Percentiles rank a stretch among this genome's conserved stretches.
phyloP scores from a whole-genome alignment of 306 rosid genomes.

The Mimosa bimucronata region DNA sequence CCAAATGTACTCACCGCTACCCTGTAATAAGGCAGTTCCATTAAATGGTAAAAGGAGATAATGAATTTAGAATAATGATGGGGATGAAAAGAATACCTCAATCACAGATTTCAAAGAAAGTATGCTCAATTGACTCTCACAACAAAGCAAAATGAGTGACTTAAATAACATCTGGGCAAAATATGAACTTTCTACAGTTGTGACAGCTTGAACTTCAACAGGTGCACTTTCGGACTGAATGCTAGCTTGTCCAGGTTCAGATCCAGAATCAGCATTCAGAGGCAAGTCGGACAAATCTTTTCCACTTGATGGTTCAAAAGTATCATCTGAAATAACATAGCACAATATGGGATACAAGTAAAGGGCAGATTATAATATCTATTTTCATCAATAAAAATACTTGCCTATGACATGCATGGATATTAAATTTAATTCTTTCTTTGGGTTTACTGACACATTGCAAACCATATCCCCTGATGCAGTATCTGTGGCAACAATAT shows the following conservation, averaged over 20 bases:
- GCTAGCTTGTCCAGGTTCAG: conserved; percentile 38
- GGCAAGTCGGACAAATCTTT: conserved; percentile 40
- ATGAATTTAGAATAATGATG: conserved; percentile 33
- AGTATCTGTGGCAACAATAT: conserved; percentile 55
- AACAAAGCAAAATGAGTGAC: conserved; percentile 63
- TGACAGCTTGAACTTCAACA: conserved; percentile 45
- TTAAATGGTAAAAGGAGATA: conserved; percentile 37
- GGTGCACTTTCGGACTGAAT: conserved; percentile 51
- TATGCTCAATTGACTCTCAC: conserved; percentile 66
- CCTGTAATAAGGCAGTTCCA: conserved; percentile 53
- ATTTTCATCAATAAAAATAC: conserved; percentile 44
- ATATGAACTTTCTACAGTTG: conserved; percentile 43
- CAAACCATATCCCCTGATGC: conserved; percentile 57
- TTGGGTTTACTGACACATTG: conserved; percentile 46
- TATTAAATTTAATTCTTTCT: conserved; percentile 56
- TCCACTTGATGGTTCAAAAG: conserved; percentile 50
- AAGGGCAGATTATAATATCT: conserved; percentile 16
- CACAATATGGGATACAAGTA: conserved; percentile 23
- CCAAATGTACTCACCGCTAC: conserved; percentile 51
- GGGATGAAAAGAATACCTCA: conserved; percentile 56
- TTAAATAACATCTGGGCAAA: conserved; percentile 44
- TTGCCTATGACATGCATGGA: conserved; percentile 75
- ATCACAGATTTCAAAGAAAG: conserved; percentile 57
- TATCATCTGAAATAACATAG: conserved; percentile 57
- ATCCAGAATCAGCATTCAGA: conserved; percentile 42